Percentiles rank a stretch among this genome's conserved stretches.
Conservation (phyloP, 306 rosid genomes). For the Ceratonia siliqua region DNA sequence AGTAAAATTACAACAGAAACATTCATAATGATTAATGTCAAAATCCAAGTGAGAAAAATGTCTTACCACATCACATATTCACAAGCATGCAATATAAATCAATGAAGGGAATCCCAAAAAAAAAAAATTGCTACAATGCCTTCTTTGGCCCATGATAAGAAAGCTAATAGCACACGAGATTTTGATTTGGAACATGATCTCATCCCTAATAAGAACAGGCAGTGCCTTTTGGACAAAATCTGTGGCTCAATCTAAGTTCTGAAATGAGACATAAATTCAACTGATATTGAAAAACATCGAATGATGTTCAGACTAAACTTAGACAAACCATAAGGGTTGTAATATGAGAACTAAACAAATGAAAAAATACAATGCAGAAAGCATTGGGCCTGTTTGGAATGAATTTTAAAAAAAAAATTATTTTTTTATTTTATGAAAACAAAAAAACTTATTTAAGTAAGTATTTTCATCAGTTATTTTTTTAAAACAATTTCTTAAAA, state of each 20-base stretch:
- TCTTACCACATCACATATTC: neutral
- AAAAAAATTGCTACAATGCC: neutral
- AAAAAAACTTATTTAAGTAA: too few species aligned
- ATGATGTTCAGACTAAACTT: slow-evolving; percentile 3
- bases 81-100: neutral
- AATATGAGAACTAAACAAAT: neutral
- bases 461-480: too few species aligned
- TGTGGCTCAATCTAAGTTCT: slow-evolving; percentile 17
- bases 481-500: too few species aligned
- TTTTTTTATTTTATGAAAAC: too few species aligned
- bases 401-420: too few species aligned
- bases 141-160: neutral
- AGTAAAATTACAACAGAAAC: neutral
- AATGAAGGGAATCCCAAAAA: neutral
- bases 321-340: neutral
- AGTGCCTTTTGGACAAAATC: slow-evolving; percentile 13
- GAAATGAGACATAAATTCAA: slow-evolving; percentile 11
- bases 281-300: neutral
- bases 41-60: neutral
- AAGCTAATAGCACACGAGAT: neutral
- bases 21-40: neutral
- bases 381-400: too few species aligned
- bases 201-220: slow-evolving; percentile 7
- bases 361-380: slow-evolving; percentile 3
- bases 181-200: neutral